Evolutionary conservation across 2,329 filamentous ascomycete genomes (phyloP), one percentile per base, ranked within the genome.

Genomic region (Neofusicoccum sp.): DNA sequence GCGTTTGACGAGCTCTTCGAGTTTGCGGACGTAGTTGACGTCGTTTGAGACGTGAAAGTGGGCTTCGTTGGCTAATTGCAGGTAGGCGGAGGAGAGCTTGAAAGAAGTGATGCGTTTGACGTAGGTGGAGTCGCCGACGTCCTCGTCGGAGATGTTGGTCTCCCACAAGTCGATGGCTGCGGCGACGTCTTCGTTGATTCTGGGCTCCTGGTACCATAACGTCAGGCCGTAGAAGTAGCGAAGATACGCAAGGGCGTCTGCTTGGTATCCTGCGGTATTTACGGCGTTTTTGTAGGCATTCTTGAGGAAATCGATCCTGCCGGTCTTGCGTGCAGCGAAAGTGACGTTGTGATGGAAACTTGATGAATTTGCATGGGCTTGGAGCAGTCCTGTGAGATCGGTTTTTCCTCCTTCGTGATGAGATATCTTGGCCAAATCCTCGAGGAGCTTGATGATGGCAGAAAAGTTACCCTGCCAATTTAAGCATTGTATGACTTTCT

Each of bases 51-150:
- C 20, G 20, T 28, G 12, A 33, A 53, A 40, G 12, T 26, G 12
- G 12, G 40, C n/a, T 12, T 53, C 34, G 16, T 14, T 40, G 11
- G 49, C 49, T 2, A 40, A 14, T 9, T 53, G 49, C 1, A 53
- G 34, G 12, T 53, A 53, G 4, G 40, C 34, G 6, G 49, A 53
- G 6, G 34, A 26, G 1, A 53, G 34, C 34, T 53, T 53, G 49
- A 53, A 53, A 3, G 49, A 53, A 6, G 34, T 53, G 34, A 53
- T 40, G 49, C 49, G 49, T 12, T 40, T 33, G 34, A 53, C 40
- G 34, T 30, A 16, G 6, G 49, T 11, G 26, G 2, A 6, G 11
- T 16, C 11, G 24, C 24, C n/a, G 3, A 30, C 30, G 2, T 53
- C 49, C 1, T 36, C n/a, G 24, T 53, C 34, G 11, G 30, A 53